phyloP scores from a whole-genome alignment of 805 yeast species.

The Clavispora asparagi region DNA sequence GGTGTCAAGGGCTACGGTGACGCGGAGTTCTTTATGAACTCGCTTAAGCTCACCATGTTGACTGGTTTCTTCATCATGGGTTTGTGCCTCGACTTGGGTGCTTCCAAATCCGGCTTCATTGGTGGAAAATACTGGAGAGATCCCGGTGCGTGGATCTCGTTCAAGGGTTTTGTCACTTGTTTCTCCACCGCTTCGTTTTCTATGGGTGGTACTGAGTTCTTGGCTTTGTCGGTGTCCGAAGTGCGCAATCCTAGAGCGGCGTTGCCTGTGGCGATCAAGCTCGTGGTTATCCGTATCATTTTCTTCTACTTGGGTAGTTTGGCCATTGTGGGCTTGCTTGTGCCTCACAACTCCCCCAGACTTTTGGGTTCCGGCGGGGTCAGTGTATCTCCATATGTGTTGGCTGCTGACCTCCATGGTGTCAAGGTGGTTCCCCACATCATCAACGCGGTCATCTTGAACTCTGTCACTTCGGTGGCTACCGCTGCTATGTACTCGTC shows the following conservation, averaged over 20 bases:
- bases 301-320: constrained; percentile 37
- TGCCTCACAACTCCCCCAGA: constrained; percentile 27
- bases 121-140: constrained; percentile 40
- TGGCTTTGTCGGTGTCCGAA: constrained; percentile 35
- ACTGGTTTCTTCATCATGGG: constrained; percentile 39
- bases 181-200: constrained; percentile 39
- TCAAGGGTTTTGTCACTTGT: constrained; percentile 36
- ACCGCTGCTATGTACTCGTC: constrained; percentile 28
- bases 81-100: constrained; percentile 35
- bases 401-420: constrained; percentile 24
- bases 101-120: constrained; percentile 24
- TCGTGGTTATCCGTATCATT: constrained; percentile 34
- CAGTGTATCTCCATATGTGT: constrained; percentile 24
- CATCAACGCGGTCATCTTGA: constrained; percentile 28
- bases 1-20: constrained; percentile 46
- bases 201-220: constrained; percentile 38
- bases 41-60: constrained; percentile 31
- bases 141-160: constrained; percentile 33
- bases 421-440: constrained; percentile 25
- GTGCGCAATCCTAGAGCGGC: constrained; percentile 35
- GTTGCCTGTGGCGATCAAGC: constrained; percentile 37
- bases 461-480: constrained; percentile 28
- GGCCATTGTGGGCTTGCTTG: constrained; percentile 34
- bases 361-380: constrained; percentile 33
- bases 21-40: constrained; percentile 38